phyloP scores from a whole-genome alignment of 2,329 filamentous ascomycete species.

The Ophiostoma quercus region DNA sequence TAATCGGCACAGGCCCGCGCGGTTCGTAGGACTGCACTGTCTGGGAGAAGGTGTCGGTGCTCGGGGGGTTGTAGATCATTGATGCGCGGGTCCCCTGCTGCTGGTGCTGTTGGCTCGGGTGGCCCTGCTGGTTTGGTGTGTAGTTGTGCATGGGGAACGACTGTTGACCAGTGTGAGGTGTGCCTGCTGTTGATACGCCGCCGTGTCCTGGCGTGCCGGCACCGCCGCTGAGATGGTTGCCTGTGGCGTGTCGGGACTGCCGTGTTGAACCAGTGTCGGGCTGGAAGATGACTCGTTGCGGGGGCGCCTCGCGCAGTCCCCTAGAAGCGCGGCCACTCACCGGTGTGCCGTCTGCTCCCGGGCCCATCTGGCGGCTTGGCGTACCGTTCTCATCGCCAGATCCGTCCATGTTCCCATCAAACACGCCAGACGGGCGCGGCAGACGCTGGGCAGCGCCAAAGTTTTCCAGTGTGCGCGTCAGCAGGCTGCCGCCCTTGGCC shows the following conservation, averaged over 20 bases:
- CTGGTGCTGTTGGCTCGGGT: conserved; percentile 11
- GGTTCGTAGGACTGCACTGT: conserved; percentile 67
- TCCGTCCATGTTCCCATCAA: neutral
- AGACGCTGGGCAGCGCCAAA: conserved; percentile 41
- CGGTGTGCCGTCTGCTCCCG: conserved; percentile 39
- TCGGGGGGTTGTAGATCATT: conserved; percentile 48
- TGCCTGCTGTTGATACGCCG: neutral
- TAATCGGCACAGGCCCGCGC: conserved; percentile 52
- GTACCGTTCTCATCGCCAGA: conserved; percentile 26
- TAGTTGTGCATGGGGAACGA: conserved; percentile 24
- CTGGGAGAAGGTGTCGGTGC: conserved; percentile 52
- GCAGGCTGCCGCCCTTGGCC: conserved; percentile 74
- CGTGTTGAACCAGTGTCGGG: conserved; percentile 66
- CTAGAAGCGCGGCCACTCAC: conserved; percentile 55
- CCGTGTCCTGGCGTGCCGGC: neutral
- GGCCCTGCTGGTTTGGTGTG: conserved; percentile 17
- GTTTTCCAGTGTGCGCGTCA: conserved; percentile 73
- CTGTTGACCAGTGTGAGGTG: conserved; percentile 29
- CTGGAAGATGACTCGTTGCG: conserved; percentile 78
- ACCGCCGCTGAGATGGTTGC: conserved; percentile 36
- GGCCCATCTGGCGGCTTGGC: conserved; percentile 46
- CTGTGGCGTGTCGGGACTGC: conserved; percentile 54
- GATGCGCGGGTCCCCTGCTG: conserved; percentile 27
- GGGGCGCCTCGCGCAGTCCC: conserved; percentile 73
- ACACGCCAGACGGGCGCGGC: conserved; percentile 40